Percentiles rank a stretch among this genome's conserved stretches.
These are phyloP conservation scores for Curvularia eragrostidis DNA, from an alignment of 2,329 filamentous ascomycete genomes.

Conservation along the genomic window DNA sequence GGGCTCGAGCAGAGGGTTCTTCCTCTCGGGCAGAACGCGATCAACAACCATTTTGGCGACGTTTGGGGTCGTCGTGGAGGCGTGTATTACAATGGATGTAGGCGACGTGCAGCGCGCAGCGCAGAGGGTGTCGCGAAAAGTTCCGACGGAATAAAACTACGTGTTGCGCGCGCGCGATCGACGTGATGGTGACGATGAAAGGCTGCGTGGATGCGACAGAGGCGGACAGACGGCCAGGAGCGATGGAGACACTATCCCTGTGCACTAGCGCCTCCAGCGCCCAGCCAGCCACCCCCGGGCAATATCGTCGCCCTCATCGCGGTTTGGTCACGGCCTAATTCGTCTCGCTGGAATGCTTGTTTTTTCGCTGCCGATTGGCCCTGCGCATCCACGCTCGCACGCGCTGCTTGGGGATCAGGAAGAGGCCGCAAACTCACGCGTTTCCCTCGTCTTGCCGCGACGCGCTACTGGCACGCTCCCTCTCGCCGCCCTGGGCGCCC, in stretches of 20 bases:
- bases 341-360: conserved; percentile 4
- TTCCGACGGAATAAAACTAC: conserved; percentile 16
- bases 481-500: neutral
- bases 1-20: conserved; percentile 69
- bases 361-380: conserved; percentile 22
- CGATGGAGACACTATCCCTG: conserved; percentile 22
- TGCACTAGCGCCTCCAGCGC: conserved; percentile 18
- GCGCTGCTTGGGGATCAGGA: conserved; percentile 11
- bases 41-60: conserved; percentile 41
- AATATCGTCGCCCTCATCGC: conserved; percentile 14
- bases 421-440: conserved; percentile 15
- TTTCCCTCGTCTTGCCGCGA: conserved; percentile 9
- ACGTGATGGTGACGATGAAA: conserved; percentile 25
- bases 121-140: conserved; percentile 26
- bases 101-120: conserved; percentile 36
- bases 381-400: neutral
- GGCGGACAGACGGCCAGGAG: conserved; percentile 18
- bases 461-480: conserved; percentile 4
- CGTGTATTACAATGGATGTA: conserved; percentile 20
- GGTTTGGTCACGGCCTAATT: conserved; percentile 10
- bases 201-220: conserved; percentile 17
- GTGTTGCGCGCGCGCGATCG: conserved; percentile 23
- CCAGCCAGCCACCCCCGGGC: conserved; percentile 20
- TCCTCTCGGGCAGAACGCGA: conserved; percentile 64
- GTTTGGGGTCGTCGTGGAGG: conserved; percentile 5